phyloP scores from a whole-genome alignment of 441 rosid genomes.

The Eutrema salsugineum region DNA sequence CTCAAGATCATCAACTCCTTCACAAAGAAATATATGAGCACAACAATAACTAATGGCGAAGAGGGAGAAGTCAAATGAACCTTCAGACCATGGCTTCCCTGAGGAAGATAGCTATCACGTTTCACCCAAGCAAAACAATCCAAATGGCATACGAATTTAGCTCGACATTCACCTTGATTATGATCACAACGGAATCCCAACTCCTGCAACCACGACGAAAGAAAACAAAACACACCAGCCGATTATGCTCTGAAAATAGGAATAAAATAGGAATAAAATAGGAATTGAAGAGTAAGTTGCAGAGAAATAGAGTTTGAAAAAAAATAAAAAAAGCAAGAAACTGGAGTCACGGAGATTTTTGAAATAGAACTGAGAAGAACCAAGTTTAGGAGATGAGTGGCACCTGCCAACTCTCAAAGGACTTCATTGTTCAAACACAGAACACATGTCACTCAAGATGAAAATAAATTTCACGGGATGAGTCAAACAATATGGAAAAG shows the following conservation, averaged over 20 bases:
- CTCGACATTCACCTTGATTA: slow-evolving; percentile 96
- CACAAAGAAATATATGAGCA: background rate
- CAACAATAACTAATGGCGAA: slow-evolving; percentile 6
- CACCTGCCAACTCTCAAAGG: slow-evolving; percentile 16
- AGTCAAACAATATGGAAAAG: background rate
- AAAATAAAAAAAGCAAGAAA: background rate
- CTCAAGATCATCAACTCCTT: background rate
- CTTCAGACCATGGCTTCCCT: slow-evolving; percentile 99
- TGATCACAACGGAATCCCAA: slow-evolving; percentile 90
- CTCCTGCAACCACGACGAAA: slow-evolving; percentile 52
- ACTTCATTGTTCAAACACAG: background rate
- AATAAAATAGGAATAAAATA: slow-evolving; percentile 1
- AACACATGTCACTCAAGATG: slow-evolving; percentile 12
- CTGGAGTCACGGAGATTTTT: background rate
- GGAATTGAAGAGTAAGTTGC: slow-evolving; percentile 1
- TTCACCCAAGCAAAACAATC: slow-evolving; percentile 99
- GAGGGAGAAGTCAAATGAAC: slow-evolving; percentile 35
- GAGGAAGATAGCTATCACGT: slow-evolving; percentile 99
- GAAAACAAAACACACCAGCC: slow-evolving; percentile 10
- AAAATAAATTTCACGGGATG: background rate
- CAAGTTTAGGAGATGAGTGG: background rate
- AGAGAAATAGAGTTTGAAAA: background rate
- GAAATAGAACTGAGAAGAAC: background rate
- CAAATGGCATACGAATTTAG: slow-evolving; percentile 94
- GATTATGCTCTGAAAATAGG: background rate